A percentile compares a stretch with the other conserved stretches of the same genome.
Conservation (phyloP, 768 basidiomycete genomes). For the Baorangia bicolor region DNA sequence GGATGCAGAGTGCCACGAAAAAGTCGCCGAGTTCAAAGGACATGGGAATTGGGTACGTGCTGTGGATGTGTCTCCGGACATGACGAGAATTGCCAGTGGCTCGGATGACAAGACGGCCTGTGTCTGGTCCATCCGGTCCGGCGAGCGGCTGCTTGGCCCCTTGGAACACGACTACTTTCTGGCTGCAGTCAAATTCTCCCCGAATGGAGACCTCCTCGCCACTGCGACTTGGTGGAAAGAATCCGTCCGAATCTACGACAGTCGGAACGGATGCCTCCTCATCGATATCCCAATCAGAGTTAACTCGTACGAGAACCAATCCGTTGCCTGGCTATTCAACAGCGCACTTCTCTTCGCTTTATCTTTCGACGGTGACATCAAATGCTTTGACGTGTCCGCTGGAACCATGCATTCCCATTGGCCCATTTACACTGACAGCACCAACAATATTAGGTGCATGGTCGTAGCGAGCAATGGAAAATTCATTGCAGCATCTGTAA, state of each 20-base stretch:
- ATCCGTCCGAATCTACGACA: slow-evolving; percentile 10
- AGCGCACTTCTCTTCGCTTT: slow-evolving; percentile 2
- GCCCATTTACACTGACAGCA: neutral
- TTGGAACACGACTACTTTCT: slow-evolving; percentile 6
- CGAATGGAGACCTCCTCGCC: slow-evolving; percentile 9
- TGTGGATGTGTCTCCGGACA: too few species aligned
- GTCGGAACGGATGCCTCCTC: slow-evolving; percentile 4
- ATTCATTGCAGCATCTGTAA: slow-evolving; percentile 9
- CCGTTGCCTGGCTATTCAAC: slow-evolving; percentile 5
- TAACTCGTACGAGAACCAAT: slow-evolving; percentile 9
- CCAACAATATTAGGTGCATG: neutral
- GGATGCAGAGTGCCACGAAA: too few species aligned
- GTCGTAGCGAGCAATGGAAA: slow-evolving; percentile 7
- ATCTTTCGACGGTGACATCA: slow-evolving; percentile 11
- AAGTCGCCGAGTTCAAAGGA: too few species aligned
- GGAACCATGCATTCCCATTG: neutral
- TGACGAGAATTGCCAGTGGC: slow-evolving; percentile 7
- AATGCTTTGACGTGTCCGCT: too few species aligned
- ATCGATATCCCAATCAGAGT: slow-evolving; percentile 8
- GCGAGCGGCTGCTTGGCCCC: slow-evolving; percentile 6
- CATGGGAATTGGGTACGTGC: too few species aligned
- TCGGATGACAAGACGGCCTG: too few species aligned
- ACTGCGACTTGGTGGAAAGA: slow-evolving; percentile 16
- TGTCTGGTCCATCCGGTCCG: slow-evolving; percentile 2
- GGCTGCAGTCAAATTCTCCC: too few species aligned